Evolutionary conservation across 371 early-diverging fungal genomes (phyloP).

Genomic region (Apophysomyces ossiformis): DNA sequence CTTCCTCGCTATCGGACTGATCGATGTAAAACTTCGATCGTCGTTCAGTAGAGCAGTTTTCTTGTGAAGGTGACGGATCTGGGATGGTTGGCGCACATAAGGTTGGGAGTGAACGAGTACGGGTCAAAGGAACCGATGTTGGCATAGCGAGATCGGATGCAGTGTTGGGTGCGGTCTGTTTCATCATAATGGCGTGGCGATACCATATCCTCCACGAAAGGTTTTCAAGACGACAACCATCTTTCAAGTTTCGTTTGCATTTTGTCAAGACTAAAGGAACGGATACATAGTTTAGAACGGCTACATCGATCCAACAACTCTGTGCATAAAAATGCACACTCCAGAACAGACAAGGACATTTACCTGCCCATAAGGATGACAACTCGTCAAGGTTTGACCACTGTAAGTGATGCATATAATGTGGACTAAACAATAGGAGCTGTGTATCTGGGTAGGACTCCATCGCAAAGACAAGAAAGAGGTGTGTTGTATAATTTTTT

Average conservation of each 20-base stretch:
- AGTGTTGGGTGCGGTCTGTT: constrained; percentile 11
- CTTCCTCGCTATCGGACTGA: constrained; percentile 3
- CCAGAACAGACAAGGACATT: background rate
- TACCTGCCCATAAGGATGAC: constrained; percentile 30
- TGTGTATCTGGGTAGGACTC: constrained; percentile 19
- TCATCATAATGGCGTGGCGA: constrained; percentile 32
- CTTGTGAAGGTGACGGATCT: background rate
- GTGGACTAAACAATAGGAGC: constrained; percentile 15
- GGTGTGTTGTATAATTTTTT: background rate
- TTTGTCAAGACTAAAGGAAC: constrained; percentile 42
- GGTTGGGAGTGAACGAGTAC: constrained; percentile 6
- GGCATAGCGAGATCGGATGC: background rate
- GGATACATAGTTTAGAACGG: background rate
- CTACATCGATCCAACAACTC: background rate
- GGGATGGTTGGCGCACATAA: background rate
- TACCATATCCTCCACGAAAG: constrained; percentile 51
- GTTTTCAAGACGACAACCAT: constrained; percentile 56
- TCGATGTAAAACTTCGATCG: constrained; percentile 4
- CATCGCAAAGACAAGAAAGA: background rate
- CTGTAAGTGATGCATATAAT: constrained; percentile 17
- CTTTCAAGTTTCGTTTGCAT: constrained; percentile 48
- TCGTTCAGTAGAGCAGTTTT: background rate
- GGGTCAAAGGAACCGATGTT: constrained; percentile 1
- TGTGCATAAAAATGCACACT: background rate
- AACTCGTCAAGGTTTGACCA: constrained; percentile 28